Percentiles rank a stretch among this genome's conserved stretches.
Conservation (phyloP, 2,329 filamentous ascomycete species). For the Thielaviopsis cerberus region DNA sequence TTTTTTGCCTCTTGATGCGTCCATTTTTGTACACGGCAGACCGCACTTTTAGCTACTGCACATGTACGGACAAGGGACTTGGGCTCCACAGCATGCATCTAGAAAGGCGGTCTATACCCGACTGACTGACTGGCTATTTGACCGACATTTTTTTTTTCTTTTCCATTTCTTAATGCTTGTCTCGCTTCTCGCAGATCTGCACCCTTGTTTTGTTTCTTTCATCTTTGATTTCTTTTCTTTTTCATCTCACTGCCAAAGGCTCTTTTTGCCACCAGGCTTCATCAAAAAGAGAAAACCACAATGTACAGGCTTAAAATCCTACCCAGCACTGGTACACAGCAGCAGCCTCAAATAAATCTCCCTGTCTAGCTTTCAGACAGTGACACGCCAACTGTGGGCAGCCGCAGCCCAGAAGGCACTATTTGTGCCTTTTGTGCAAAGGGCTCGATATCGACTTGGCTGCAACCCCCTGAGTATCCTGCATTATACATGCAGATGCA, state of each 20-base stretch:
- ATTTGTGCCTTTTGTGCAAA: not conserved
- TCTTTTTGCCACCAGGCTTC: not conserved
- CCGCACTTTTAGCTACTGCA: not conserved
- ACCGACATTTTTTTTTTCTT: not conserved
- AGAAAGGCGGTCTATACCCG: not conserved
- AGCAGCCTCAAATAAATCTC: not conserved
- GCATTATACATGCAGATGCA: not conserved
- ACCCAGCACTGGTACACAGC: not conserved
- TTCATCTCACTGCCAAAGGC: not conserved
- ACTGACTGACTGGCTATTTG: not conserved
- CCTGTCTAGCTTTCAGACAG: not conserved
- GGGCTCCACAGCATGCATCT: not conserved
- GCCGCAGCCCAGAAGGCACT: not conserved
- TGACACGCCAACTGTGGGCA: not conserved
- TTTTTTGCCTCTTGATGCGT: not conserved
- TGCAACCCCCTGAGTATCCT: not conserved
- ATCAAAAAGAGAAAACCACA: too few relatives aligned
- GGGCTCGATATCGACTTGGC: not conserved
- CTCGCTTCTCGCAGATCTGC: conserved; percentile 3
- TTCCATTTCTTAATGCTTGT: not conserved
- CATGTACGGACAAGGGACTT: not conserved
- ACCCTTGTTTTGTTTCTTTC: not conserved
- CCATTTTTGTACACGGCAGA: not conserved
- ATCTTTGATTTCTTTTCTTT: not conserved
- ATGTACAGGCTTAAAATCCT: not conserved